A percentile compares a stretch with the other conserved stretches of the same genome.
These are phyloP conservation scores for Moesziomyces parantarcticus DNA, from an alignment of 1,284 basidiomycete species.

Conservation along the genomic window DNA sequence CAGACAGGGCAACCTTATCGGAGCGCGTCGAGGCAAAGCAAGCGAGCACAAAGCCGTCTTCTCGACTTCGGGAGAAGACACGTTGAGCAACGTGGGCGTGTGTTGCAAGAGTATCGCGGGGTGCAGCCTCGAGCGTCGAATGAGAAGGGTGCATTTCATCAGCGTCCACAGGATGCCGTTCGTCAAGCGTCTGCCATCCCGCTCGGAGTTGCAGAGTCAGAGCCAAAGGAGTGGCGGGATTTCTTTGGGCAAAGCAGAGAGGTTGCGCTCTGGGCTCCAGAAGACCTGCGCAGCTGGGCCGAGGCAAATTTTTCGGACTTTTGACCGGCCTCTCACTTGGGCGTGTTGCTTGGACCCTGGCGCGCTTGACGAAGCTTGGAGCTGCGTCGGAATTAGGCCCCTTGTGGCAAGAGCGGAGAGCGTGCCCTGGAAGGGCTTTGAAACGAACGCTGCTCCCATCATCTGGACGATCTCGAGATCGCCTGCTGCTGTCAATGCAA, in stretches of 20 bases:
- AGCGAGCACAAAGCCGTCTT: background rate
- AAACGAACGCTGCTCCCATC: background rate
- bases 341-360: slow-evolving; percentile 3
- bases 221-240: background rate
- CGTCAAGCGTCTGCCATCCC: too few relatives aligned
- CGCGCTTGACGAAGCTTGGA: background rate
- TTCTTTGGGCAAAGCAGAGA: background rate
- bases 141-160: background rate
- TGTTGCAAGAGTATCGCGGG: background rate
- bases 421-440: too few relatives aligned
- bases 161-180: background rate
- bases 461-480: background rate
- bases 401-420: too few relatives aligned
- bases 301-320: slow-evolving; percentile 18
- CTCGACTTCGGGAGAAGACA: too few relatives aligned
- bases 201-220: background rate
- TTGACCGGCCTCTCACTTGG: slow-evolving; percentile 28
- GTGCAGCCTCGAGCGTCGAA: background rate
- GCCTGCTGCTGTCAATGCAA: too few relatives aligned
- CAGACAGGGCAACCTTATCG: background rate
- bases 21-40: background rate
- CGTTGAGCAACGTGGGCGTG: background rate
- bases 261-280: slow-evolving; percentile 21
- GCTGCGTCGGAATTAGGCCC: slow-evolving; percentile 15
- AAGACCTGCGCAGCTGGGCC: slow-evolving; percentile 1